Evolutionary conservation across 2,329 filamentous ascomycete genomes (phyloP).

Genomic region (Sclerotinia trifoliorum): DNA sequence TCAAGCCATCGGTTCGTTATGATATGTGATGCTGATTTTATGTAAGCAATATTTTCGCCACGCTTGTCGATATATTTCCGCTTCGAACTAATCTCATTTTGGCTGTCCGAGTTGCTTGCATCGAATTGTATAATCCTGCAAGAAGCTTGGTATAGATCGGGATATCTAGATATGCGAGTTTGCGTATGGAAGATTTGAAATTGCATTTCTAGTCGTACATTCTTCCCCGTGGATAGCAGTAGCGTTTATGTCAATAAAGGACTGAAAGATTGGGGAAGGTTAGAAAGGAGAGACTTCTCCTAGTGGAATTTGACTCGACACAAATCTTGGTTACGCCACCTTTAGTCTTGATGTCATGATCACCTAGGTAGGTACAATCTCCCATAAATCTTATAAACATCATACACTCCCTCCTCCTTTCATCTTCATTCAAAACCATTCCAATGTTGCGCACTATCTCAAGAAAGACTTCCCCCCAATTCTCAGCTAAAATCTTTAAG

Average conservation of each 20-base stretch:
- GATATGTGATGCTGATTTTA: too few species aligned
- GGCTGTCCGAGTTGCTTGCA: too few species aligned
- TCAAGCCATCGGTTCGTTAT: too few species aligned
- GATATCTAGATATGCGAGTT: neutral
- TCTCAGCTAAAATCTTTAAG: neutral
- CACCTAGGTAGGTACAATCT: neutral
- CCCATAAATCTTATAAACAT: neutral
- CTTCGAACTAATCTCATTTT: too few species aligned
- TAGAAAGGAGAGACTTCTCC: neutral
- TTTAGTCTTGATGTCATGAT: conserved; percentile 11
- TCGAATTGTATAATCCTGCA: too few species aligned
- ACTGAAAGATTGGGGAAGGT: neutral
- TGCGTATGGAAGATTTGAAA: neutral
- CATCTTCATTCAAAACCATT: neutral
- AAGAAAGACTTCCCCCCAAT: conserved; percentile 2
- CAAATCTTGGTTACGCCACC: conserved; percentile 1
- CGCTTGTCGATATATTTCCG: too few species aligned
- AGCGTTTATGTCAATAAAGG: neutral
- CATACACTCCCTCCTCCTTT: neutral
- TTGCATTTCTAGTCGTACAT: neutral
- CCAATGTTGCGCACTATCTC: conserved; percentile 4
- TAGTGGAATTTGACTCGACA: neutral
- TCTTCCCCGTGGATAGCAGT: neutral
- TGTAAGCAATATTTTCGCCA: too few species aligned
- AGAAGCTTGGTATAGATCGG: neutral